These are phyloP conservation scores for Darksidea phi DNA, from an alignment of 495 filamentous ascomycete species.

Conservation along the genomic window DNA sequence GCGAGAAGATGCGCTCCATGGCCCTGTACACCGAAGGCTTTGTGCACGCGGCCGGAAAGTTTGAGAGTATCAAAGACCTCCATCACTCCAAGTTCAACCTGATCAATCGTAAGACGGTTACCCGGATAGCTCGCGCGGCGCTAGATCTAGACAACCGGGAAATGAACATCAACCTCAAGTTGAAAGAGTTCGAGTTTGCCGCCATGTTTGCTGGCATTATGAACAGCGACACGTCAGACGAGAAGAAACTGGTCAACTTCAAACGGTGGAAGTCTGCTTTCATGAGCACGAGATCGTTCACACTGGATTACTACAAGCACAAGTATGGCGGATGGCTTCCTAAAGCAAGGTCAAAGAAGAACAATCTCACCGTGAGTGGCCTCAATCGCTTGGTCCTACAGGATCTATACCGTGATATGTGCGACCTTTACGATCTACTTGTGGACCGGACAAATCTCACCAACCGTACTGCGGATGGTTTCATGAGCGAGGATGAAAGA, in stretches of 20 bases:
- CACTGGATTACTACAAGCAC: constrained; percentile 74
- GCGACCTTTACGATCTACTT: constrained; percentile 81
- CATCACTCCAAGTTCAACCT: constrained; percentile 65
- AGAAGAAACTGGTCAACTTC: constrained; percentile 76
- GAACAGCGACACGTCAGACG: constrained; percentile 68
- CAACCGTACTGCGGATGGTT: constrained; percentile 46
- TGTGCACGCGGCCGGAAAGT: constrained; percentile 87
- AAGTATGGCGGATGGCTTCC: constrained; percentile 93
- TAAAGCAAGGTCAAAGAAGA: constrained; percentile 87
- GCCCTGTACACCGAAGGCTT: constrained; percentile 88
- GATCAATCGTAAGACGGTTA: constrained; percentile 68
- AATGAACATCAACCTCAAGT: constrained; percentile 61
- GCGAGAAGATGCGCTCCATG: constrained; percentile 78
- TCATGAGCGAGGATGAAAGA: constrained; percentile 54
- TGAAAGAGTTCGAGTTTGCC: constrained; percentile 87
- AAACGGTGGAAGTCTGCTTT: constrained; percentile 78
- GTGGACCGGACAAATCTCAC: constrained; percentile 71
- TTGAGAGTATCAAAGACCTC: constrained; percentile 67
- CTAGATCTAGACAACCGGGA: constrained; percentile 73
- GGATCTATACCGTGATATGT: constrained; percentile 82
- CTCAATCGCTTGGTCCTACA: constrained; percentile 80
- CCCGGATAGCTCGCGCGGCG: constrained; percentile 75
- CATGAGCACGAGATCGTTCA: constrained; percentile 68
- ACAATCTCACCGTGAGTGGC: constrained; percentile 78
- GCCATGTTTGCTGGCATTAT: constrained; percentile 85